Conservation (phyloP, 1,139 yeast species). For the Suhomyces ambrosiae region DNA sequence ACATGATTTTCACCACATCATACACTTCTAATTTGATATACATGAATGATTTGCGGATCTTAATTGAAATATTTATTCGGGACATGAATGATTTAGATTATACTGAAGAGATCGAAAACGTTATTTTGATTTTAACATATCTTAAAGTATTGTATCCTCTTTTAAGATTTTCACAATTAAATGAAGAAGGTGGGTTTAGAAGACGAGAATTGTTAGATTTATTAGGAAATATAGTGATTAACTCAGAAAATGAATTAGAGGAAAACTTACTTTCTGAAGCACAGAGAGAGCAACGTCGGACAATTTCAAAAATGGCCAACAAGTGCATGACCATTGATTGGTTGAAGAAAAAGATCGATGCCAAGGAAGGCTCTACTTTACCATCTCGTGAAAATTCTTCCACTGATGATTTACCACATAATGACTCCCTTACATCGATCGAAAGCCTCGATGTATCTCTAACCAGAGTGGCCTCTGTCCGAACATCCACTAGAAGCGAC, state of each 20-base stretch:
- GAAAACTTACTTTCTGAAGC: constrained; percentile 3
- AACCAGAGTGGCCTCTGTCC: constrained; percentile 41
- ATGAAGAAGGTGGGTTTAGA: constrained; percentile 55
- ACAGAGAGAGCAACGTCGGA: constrained; percentile 28
- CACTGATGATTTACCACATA: constrained; percentile 5
- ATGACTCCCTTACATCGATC: constrained; percentile 11
- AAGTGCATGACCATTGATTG: constrained; percentile 63
- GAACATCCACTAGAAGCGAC: constrained; percentile 39
- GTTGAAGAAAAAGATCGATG: constrained; percentile 33
- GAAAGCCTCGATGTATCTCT: constrained; percentile 25
- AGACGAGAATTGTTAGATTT: constrained; percentile 53
- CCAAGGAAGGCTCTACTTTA: neutral
- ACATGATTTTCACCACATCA: constrained; percentile 70
- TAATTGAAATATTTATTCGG: constrained; percentile 81
- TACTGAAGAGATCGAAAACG: constrained; percentile 49
- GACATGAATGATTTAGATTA: constrained; percentile 69
- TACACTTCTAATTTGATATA: constrained; percentile 70
- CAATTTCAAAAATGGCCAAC: constrained; percentile 55
- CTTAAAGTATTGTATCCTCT: constrained; percentile 76
- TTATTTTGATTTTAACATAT: constrained; percentile 66
- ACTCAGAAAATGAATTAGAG: constrained; percentile 20
- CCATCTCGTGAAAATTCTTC: neutral
- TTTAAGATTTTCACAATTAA: constrained; percentile 64
- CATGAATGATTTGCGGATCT: constrained; percentile 80
- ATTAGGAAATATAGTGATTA: constrained; percentile 48